phyloP scores from a whole-genome alignment of 805 yeast species.

The Danielozyma ontarioensis region DNA sequence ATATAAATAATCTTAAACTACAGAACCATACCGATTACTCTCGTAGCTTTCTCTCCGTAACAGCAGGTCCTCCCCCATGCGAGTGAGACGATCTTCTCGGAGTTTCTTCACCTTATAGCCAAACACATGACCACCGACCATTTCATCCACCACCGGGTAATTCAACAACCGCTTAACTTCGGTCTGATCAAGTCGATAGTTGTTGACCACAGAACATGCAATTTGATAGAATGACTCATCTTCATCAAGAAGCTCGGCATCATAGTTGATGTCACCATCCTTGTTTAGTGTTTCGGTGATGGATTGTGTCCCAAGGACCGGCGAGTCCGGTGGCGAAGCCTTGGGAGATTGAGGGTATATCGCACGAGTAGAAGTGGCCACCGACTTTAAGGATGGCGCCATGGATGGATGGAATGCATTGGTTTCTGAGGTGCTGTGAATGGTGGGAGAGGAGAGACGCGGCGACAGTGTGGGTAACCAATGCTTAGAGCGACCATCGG shows the following conservation, averaged over 20 bases:
- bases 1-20: conserved; percentile 13
- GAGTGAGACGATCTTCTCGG: conserved; percentile 19
- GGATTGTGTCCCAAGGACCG: conserved; percentile 5
- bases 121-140: conserved; percentile 32
- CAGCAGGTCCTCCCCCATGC: conserved; percentile 6
- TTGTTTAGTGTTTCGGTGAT: conserved; percentile 19
- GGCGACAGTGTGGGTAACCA: conserved; percentile 51
- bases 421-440: conserved; percentile 5
- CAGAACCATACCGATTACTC: conserved; percentile 21
- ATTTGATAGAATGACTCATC: conserved; percentile 31
- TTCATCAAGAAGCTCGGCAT: conserved; percentile 29
- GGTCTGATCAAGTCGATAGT: conserved; percentile 20
- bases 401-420: conserved; percentile 24
- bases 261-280: conserved; percentile 21
- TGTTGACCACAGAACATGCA: conserved; percentile 20
- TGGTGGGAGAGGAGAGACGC: conserved; percentile 8
- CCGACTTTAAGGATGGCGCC: conserved; percentile 25
- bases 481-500: conserved; percentile 74
- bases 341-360: conserved; percentile 25
- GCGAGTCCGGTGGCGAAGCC: conserved; percentile 17
- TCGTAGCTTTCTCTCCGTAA: conserved; percentile 11
- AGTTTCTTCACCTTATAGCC: conserved; percentile 38
- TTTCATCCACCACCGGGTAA: conserved; percentile 42
- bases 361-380: conserved; percentile 28
- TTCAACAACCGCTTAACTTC: conserved; percentile 32